Conservation (phyloP, 345 rosid genomes). For the Dipteronia sinensis region DNA sequence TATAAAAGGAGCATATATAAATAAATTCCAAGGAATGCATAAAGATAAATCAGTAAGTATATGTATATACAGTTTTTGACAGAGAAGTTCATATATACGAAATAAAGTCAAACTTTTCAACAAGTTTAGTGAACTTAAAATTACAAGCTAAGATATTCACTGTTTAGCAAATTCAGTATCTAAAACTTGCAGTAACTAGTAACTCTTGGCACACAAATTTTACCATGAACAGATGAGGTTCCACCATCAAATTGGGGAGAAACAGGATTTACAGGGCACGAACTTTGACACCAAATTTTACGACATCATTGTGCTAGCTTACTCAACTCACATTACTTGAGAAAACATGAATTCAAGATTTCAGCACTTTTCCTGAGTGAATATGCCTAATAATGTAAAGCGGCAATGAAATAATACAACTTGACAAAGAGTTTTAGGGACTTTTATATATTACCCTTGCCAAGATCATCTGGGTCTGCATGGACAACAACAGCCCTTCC, state of each 20-base stretch:
- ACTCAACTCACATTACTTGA: neutral
- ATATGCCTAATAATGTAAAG: neutral
- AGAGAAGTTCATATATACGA: no score
- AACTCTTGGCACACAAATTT: no score
- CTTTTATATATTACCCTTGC: constrained; percentile 64
- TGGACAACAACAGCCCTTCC: constrained; percentile 98
- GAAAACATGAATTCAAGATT: neutral
- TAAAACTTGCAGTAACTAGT: no score
- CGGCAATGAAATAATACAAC: neutral
- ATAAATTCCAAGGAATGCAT: neutral
- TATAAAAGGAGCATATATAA: neutral
- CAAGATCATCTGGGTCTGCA: constrained; percentile 93
- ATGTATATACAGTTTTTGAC: neutral
- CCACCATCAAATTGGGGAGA: no score
- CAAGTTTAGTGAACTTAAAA: neutral
- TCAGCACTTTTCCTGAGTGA: neutral
- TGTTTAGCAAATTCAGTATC: no score
- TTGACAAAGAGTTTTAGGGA: neutral
- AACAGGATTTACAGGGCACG: no score
- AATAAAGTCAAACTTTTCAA: neutral
- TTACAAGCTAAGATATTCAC: no score
- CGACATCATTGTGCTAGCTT: neutral
- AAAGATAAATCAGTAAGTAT: neutral
- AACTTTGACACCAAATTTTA: neutral
- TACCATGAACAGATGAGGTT: no score